These are phyloP conservation scores for Coniochaeta sp. DNA, from an alignment of 2,329 filamentous ascomycete species.

Conservation along the genomic window DNA sequence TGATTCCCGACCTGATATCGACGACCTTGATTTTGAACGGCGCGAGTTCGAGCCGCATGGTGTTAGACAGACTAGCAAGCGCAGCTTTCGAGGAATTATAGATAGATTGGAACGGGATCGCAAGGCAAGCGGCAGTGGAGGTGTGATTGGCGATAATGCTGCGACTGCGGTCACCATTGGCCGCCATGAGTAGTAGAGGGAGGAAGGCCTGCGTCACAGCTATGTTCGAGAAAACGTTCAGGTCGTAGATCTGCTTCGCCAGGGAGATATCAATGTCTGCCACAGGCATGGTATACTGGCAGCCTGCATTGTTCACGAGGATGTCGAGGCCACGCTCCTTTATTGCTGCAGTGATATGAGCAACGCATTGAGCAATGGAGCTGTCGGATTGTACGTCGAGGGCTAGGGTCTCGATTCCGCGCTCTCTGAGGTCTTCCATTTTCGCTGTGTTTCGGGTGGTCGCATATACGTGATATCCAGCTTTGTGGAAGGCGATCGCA, in stretches of 20 bases:
- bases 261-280: constrained; percentile 23
- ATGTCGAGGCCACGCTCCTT: constrained; percentile 32
- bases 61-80: constrained; percentile 27
- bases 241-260: constrained; percentile 22
- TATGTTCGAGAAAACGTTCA: constrained; percentile 28
- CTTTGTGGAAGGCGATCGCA: constrained; percentile 28
- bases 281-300: constrained; percentile 21
- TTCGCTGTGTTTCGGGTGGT: constrained; percentile 28
- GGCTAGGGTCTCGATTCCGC: constrained; percentile 27
- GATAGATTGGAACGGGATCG: constrained; percentile 19
- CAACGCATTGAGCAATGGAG: constrained; percentile 24
- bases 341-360: constrained; percentile 18
- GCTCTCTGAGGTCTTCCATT: constrained; percentile 18
- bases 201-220: constrained; percentile 30
- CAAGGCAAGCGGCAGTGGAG: not conserved
- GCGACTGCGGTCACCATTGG: constrained; percentile 13
- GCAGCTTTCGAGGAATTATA: constrained; percentile 39
- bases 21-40: constrained; percentile 26
- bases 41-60: constrained; percentile 31
- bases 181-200: constrained; percentile 23
- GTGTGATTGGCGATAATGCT: not conserved
- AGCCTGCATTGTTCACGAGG: constrained; percentile 35
- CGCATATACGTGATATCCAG: constrained; percentile 31
- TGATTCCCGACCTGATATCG: not conserved
- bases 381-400: constrained; percentile 31